Evolutionary conservation across 1,284 basidiomycete genomes (phyloP), one percentile per base, ranked within the genome.

Genomic region (Cryptococcus sp.): DNA sequence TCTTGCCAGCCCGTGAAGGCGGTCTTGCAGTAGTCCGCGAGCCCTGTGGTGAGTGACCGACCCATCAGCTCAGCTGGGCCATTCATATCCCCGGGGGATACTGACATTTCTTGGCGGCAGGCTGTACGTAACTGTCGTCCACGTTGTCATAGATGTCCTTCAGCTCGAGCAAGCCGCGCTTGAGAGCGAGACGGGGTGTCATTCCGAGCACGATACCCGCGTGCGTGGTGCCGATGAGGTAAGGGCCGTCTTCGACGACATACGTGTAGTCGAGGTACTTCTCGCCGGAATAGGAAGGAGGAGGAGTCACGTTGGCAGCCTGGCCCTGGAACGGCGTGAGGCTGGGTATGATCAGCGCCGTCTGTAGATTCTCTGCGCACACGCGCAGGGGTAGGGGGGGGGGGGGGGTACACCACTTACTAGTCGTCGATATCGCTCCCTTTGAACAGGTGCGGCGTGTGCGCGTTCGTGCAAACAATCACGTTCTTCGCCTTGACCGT

Each of bases 401-500:
- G 28, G 37, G 38, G 24, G 21, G 7, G 39, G 46, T n/a, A n/a
- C 28, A 16, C 8, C 2, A 57, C 61, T 58, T 50, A 63, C 59
- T 57, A 57, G 12, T 58, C 40, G 12, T 56, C 59, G 43, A 61
- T 55, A 15, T 46, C 20, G 20, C 47, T 48, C 15, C 54, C 59
- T 23, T 60, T 54, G 57, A 72, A 65, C 11, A 75, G 58, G 50
- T 71, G 62, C 2, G 51, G 53, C 1, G 71, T 73, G 55, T 73
- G 70, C 1, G 65, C 73, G 48, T 72, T 71, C 1, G 71, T 68
- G n/a, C 66, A 69, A 16, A 73, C 35, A 8, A 73, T 55, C 18
- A 75, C 66, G 28, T 67, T 50, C 39, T 46, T 49, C 3, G 70
- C 65, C 4, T 28, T 57, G 33, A 75, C 37, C 4, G 13, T 52